These are phyloP conservation scores for Schwanniomyces pseudopolymorphus DNA, from an alignment of 805 yeast genomes.

Conservation along the genomic window DNA sequence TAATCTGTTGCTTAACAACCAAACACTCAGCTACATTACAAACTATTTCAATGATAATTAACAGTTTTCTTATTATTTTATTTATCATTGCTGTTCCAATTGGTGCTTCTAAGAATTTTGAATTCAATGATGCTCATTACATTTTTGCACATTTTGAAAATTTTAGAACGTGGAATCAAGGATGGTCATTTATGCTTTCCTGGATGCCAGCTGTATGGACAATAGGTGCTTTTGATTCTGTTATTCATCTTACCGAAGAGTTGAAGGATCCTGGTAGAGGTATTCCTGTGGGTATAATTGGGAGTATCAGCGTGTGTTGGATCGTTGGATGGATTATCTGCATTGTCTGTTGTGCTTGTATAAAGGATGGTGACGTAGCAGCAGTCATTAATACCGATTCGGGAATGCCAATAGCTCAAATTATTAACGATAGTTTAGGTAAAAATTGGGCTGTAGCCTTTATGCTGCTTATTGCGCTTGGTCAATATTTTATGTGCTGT, in stretches of 20 bases:
- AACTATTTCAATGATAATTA: constrained; percentile 54
- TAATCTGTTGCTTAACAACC: constrained; percentile 57
- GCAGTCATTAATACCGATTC: constrained; percentile 44
- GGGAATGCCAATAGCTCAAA: constrained; percentile 68
- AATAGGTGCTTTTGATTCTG: constrained; percentile 70
- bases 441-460: constrained; percentile 64
- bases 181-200: constrained; percentile 48
- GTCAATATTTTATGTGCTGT: constrained; percentile 68
- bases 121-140: constrained; percentile 29
- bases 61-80: constrained; percentile 51
- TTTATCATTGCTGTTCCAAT: constrained; percentile 65
- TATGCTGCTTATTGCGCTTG: constrained; percentile 55
- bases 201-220: constrained; percentile 76
- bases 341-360: constrained; percentile 54
- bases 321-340: constrained; percentile 57
- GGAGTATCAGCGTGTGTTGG: constrained; percentile 59
- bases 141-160: constrained; percentile 57
- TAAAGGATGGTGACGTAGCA: constrained; percentile 44
- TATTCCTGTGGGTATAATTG: constrained; percentile 64
- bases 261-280: constrained; percentile 61
- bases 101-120: constrained; percentile 42
- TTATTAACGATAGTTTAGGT: constrained; percentile 61
- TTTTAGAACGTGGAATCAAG: constrained; percentile 47
- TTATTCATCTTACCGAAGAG: constrained; percentile 74
- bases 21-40: constrained; percentile 58